A percentile compares a stretch with the other conserved stretches of the same genome.
Conservation (phyloP, 345 rosid species). For the Bruguiera gymnorhiza region DNA sequence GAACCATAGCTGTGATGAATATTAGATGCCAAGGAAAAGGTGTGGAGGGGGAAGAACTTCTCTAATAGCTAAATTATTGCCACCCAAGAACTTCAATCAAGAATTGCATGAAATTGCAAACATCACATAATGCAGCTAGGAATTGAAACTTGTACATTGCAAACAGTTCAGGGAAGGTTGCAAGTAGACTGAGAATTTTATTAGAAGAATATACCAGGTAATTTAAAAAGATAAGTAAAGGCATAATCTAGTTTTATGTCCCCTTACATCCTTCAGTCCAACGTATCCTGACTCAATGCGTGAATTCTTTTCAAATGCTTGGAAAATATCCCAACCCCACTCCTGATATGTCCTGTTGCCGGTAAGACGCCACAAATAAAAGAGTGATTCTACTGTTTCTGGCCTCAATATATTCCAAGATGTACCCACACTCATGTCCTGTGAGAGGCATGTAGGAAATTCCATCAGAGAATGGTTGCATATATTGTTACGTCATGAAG, state of each 20-base stretch:
- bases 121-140: too few species aligned
- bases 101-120: too few species aligned
- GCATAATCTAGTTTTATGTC: not conserved
- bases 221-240: not conserved
- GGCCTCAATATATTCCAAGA: conserved; percentile 97
- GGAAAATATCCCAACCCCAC: conserved; percentile 98
- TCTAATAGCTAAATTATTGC: too few species aligned
- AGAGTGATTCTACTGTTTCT: conserved; percentile 92
- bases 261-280: conserved; percentile 89
- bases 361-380: conserved; percentile 92
- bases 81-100: too few species aligned
- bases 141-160: too few species aligned
- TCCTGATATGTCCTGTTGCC: conserved; percentile 96
- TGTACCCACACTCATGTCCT: conserved; percentile 97
- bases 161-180: too few species aligned
- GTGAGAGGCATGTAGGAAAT: conserved; percentile 22
- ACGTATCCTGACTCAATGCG: conserved; percentile 86
- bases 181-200: too few species aligned
- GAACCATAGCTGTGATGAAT: too few species aligned
- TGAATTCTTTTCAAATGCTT: conserved; percentile 91
- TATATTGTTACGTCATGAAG: not conserved
- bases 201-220: not conserved
- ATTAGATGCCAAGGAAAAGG: too few species aligned
- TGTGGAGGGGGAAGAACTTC: not conserved
- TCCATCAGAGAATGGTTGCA: not conserved